These are phyloP conservation scores for Kregervanrija pseudodelftensis DNA, from an alignment of 805 yeast genomes.

Conservation along the genomic window DNA sequence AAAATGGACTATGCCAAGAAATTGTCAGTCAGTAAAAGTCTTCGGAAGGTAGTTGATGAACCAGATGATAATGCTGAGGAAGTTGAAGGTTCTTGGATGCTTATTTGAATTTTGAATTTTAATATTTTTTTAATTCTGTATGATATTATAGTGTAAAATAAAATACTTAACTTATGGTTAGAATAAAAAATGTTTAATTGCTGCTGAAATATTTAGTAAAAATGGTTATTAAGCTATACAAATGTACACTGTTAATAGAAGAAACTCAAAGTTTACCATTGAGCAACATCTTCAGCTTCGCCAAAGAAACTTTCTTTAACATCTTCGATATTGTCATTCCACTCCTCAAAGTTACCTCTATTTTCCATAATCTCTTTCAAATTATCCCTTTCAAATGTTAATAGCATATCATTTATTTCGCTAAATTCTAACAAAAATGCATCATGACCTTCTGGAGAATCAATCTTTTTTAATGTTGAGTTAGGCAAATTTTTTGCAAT, in stretches of 20 bases:
- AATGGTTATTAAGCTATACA: no score
- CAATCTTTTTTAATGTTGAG: slow-evolving; percentile 59
- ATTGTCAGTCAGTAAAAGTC: slow-evolving; percentile 41
- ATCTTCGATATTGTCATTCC: slow-evolving; percentile 38
- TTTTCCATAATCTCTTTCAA: slow-evolving; percentile 53
- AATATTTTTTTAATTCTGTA: not conserved
- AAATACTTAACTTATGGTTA: not conserved
- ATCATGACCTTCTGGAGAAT: slow-evolving; percentile 96
- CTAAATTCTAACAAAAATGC: slow-evolving; percentile 89
- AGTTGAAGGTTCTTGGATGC: slow-evolving; percentile 25
- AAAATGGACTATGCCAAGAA: slow-evolving; percentile 72
- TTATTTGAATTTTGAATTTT: slow-evolving; percentile 13
- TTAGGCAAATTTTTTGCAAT: slow-evolving; percentile 71
- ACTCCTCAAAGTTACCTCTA: slow-evolving; percentile 39
- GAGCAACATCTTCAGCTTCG: slow-evolving; percentile 92
- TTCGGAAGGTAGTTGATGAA: slow-evolving; percentile 13
- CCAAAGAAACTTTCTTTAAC: slow-evolving; percentile 75
- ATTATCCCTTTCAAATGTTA: slow-evolving; percentile 53
- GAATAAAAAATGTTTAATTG: no score
- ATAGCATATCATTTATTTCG: slow-evolving; percentile 64
- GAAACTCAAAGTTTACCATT: slow-evolving; percentile 50
- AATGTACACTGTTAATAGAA: no score
- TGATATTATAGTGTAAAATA: not conserved
- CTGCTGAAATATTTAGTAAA: not conserved
- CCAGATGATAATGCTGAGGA: slow-evolving; percentile 13